phyloP scores from a whole-genome alignment of 495 filamentous ascomycete species.

The Penicillium lagena region DNA sequence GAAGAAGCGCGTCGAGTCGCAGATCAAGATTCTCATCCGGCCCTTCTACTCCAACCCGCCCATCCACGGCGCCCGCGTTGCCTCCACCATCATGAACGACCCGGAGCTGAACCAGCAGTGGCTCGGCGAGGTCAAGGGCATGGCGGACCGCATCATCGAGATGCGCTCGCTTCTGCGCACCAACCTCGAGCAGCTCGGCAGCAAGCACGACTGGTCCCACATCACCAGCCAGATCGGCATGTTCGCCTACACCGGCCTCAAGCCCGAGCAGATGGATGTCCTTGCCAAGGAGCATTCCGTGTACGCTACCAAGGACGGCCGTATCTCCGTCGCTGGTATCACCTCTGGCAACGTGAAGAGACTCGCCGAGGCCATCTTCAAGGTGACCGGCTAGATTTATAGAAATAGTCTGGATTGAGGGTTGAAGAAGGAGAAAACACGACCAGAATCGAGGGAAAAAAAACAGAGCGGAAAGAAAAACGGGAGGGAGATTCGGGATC shows the following conservation, averaged over 20 bases:
- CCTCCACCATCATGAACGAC: conserved; percentile 87
- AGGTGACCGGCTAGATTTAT: conserved; percentile 62
- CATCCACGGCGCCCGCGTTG: conserved; percentile 90
- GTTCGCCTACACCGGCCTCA: conserved; percentile 97
- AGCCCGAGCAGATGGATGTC: conserved; percentile 83
- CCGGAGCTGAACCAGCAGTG: conserved; percentile 83
- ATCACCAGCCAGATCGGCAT: conserved; percentile 98
- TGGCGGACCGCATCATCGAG: conserved; percentile 98
- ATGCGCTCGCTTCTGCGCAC: conserved; percentile 91
- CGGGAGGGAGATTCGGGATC: neutral
- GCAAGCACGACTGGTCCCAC: conserved; percentile 96
- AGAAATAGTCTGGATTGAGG: conserved; percentile 1
- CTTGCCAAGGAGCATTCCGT: conserved; percentile 97
- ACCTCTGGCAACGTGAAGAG: conserved; percentile 88
- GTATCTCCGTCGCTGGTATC: conserved; percentile 96
- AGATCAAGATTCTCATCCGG: conserved; percentile 96
- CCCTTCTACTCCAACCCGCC: conserved; percentile 98
- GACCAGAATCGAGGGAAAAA: conserved; percentile 7
- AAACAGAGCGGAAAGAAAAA: conserved; percentile 1
- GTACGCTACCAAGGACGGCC: conserved; percentile 94
- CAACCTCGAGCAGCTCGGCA: conserved; percentile 89
- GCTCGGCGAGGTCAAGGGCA: conserved; percentile 94
- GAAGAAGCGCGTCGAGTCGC: conserved; percentile 93
- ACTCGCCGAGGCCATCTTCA: conserved; percentile 91
- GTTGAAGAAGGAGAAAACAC: conserved; percentile 5